Percentiles rank a stretch among this genome's conserved stretches.
Conservation (phyloP, 352 stramenopile genomes). For the Phytophthora pini region DNA sequence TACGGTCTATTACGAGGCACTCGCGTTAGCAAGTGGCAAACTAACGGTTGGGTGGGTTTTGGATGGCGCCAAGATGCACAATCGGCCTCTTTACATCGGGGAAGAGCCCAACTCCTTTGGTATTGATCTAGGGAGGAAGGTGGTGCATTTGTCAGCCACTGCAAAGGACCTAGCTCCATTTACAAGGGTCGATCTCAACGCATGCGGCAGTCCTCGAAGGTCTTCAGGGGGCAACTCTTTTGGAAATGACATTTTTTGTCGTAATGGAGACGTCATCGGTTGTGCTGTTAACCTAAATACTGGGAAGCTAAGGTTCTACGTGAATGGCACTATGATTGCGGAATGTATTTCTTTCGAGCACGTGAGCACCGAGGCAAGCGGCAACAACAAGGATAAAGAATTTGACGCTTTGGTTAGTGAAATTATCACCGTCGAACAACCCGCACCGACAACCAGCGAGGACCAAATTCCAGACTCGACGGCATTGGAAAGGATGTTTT, state of each 20-base stretch:
- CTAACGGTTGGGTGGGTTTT: constrained; percentile 63
- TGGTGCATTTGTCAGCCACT: constrained; percentile 38
- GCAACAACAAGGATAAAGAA: constrained; percentile 18
- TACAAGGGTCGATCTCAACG: constrained; percentile 18
- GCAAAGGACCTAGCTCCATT: constrained; percentile 29
- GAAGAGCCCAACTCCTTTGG: constrained; percentile 47
- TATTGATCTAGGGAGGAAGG: constrained; percentile 49
- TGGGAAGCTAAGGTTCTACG: constrained; percentile 55
- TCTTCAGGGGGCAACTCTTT: constrained; percentile 32
- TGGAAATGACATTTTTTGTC: constrained; percentile 56
- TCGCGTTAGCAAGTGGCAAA: constrained; percentile 56
- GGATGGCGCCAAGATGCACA: constrained; percentile 12
- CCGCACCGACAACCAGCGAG: neutral
- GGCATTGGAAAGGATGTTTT: constrained; percentile 12
- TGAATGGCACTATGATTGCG: constrained; percentile 61
- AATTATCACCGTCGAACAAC: constrained; percentile 37
- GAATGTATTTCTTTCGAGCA: constrained; percentile 1
- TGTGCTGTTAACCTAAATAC: constrained; percentile 45
- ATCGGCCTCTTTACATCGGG: constrained; percentile 44
- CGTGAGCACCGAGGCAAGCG: constrained; percentile 2
- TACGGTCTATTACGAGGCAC: constrained; percentile 60
- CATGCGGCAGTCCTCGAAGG: constrained; percentile 44
- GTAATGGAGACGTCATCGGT: constrained; percentile 62
- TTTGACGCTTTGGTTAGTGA: constrained; percentile 61
- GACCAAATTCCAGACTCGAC: neutral